Evolutionary conservation across 371 early-diverging fungal genomes (phyloP).

Genomic region (Apophysomyces variabilis): DNA sequence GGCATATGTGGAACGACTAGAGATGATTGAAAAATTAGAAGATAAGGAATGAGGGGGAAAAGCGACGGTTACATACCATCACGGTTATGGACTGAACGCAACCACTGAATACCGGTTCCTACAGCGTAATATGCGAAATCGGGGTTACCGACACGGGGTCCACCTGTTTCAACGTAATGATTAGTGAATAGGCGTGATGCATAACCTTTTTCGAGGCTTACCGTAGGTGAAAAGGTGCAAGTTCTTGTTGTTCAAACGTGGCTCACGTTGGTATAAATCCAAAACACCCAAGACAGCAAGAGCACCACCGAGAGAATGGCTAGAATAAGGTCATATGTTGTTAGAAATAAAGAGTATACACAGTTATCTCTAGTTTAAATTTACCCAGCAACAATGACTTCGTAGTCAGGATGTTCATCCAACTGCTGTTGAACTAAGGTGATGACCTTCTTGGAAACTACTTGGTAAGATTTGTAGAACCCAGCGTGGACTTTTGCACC

Average conservation of each 20-base stretch:
- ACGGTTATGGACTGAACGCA: constrained; percentile 17
- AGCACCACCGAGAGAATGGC: constrained; percentile 32
- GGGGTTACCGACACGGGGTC: constrained; percentile 27
- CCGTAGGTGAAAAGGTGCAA: constrained; percentile 14
- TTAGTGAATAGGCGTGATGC: constrained; percentile 3
- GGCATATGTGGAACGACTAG: constrained; percentile 28
- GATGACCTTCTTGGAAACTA: background rate
- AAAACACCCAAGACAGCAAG: constrained; percentile 13
- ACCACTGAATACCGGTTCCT: constrained; percentile 8
- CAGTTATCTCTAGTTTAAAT: background rate
- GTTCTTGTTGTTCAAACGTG: constrained; percentile 1
- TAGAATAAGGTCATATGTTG: background rate
- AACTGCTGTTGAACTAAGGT: background rate
- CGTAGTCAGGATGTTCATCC: constrained; percentile 16
- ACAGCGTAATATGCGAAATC: constrained; percentile 20
- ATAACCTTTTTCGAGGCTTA: background rate
- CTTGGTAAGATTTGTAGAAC: constrained; percentile 14
- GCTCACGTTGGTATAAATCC: constrained; percentile 17
- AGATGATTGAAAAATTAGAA: background rate
- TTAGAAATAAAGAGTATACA: no score
- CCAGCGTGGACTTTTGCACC: constrained; percentile 24
- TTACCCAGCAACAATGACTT: constrained; percentile 16
- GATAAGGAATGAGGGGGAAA: background rate
- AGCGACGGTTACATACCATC: constrained; percentile 19
- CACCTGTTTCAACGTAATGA: background rate